Base-by-base conservation (phyloP, 768 basidiomycete species). In the Flagelloscypha sp. region DNA sequence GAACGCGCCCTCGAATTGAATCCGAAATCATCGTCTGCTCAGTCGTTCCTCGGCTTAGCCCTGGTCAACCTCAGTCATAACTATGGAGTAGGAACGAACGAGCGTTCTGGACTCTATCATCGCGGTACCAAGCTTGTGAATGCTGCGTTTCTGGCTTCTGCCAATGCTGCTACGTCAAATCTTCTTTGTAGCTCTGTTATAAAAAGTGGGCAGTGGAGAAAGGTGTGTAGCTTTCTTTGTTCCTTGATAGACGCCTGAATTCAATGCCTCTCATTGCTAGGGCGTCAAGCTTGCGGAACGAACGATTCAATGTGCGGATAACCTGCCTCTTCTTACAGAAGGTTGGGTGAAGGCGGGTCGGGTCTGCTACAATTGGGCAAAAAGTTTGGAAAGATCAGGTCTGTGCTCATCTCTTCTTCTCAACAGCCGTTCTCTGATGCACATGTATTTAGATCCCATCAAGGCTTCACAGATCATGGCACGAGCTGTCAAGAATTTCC, bases 251-350 rank as follows among this genome's bases (percentile, higher is more conserved):
- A 20, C 4, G 4, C 32, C 23, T 17, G 6, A 10, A 27, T 31
- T 17, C 30, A 35, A 43, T 33, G 39, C 28, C 35, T 13, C 15
- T 36, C 13, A 19, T 29, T n/a, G n/a, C 1, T 37, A 90, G 79
- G 88, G 90, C 0, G 56, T 94, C 28, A 99, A 98, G 64, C 65
- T 98, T 13, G 92, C 90, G 16, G 95, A 98, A 49, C 75, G 92
- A 34, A 84, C 92, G 0, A 79, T 98, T 25, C 92, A 97, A 52
- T 95, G 86, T 49, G 84, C 93, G 0, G 94, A 98, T 48, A 89
- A 85, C 0, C 65, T 88, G 21, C 70, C 85, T 0, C 64, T 94
- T 11, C 68, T 93, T 19, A 83, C 86, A 1, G 93, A 95, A 48
- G 84, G 90, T 3, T 85, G 90, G 49, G 59, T 93, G 11, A 72